Evolutionary conservation across 257 asterid genomes (phyloP), one percentile per base, ranked within the genome.

Genomic region (Lycium barbarum): DNA sequence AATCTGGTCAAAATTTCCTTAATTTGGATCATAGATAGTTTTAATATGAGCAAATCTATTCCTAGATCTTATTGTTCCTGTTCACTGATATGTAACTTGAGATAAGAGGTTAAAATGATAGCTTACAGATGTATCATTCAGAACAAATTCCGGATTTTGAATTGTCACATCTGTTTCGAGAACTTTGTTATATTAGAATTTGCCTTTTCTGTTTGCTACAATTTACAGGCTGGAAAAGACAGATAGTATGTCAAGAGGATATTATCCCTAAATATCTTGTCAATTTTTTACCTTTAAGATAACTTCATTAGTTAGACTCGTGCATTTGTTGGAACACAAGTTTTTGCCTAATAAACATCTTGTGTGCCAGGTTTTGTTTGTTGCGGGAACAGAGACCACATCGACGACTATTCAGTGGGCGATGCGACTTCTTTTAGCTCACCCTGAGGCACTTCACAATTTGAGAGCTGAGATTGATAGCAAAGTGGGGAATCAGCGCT

Each of bases 341-440:
- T 59, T n/a, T n/a, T 17, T 17, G 66, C 66, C 66, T 17, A 59
- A 59, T 6, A 59, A 18, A 59, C 66, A 6, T 49, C 17, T 40
- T 38, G 63, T 51, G 85, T 35, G 9, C 40, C 81, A 93, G 94
- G 20, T 88, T 17, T 80, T 92, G 89, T 81, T 91, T 9, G 18
- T 89, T 10, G 93, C 93, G 3, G 95, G 95, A 74, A 90, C 91
- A 18, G 94, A 90, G 57, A 93, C 95, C 7, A 79, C 93, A 2
- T 79, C 88, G 8, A 38, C 40, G 53, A 83, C 94, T 6, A 63
- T 86, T 0, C 93, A 90, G 87, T 85, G 91, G 89, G 90, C 93
- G 0, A 87, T 93, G 93, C 84, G 89, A 0, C 89, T 88, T 51
- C 87, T 93, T 33, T 80, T 92, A 84, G 72, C 84, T 17, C 87